phyloP scores from a whole-genome alignment of 2,329 filamentous ascomycete genomes.

The Venturia oleaginea region DNA sequence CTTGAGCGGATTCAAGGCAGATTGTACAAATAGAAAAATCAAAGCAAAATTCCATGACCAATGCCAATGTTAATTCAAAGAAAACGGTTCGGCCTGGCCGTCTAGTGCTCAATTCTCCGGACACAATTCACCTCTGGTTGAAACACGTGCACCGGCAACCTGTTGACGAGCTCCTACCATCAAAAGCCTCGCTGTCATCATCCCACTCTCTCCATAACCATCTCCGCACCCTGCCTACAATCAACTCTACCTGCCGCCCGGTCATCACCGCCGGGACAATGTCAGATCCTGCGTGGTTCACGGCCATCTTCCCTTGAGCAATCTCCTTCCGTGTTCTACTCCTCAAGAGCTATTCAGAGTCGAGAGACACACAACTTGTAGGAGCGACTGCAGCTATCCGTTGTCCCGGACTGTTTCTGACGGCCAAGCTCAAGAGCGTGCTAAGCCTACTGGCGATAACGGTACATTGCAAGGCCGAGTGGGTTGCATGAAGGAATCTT shows the following conservation, averaged over 20 bases:
- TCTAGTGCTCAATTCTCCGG: not conserved
- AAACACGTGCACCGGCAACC: not conserved
- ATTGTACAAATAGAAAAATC: not conserved
- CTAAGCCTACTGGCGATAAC: conserved; percentile 3
- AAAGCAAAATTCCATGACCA: too few relatives aligned
- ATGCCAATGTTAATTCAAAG: not conserved
- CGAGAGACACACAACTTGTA: not conserved
- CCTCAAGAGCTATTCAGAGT: not conserved
- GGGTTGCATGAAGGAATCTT: not conserved
- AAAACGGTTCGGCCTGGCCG: not conserved
- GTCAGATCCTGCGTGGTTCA: not conserved
- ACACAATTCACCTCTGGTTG: not conserved
- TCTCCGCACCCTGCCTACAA: not conserved
- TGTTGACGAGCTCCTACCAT: not conserved
- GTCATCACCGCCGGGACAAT: not conserved
- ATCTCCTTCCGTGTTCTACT: not conserved
- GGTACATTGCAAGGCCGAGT: not conserved
- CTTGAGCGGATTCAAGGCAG: not conserved
- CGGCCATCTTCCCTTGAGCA: not conserved
- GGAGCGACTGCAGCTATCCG: not conserved
- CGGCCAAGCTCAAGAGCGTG: not conserved
- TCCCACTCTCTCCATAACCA: not conserved
- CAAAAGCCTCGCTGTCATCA: conserved; percentile 3
- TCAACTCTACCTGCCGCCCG: not conserved
- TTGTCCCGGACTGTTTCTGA: not conserved